Conservation (phyloP, 805 yeast species). For the Starmerella sp. region DNA sequence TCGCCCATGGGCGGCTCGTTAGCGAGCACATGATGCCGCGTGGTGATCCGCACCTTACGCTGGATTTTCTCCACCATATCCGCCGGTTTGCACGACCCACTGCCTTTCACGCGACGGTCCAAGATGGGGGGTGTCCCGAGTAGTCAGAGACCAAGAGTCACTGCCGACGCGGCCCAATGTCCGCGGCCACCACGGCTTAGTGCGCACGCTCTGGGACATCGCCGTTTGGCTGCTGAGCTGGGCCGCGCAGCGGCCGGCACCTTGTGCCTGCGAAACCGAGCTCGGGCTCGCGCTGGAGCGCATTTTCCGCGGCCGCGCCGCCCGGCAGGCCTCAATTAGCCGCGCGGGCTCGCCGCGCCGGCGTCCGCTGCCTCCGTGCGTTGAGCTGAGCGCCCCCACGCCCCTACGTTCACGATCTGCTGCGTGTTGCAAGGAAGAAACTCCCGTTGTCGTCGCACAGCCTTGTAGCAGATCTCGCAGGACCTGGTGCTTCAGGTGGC, state of each 20-base stretch:
- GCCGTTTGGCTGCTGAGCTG: too few relatives aligned
- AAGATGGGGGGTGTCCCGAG: neutral
- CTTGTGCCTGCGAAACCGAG: too few relatives aligned
- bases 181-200: neutral
- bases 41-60: constrained; percentile 78
- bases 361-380: too few relatives aligned
- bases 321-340: too few relatives aligned
- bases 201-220: too few relatives aligned
- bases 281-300: too few relatives aligned
- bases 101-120: constrained; percentile 1
- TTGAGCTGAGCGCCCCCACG: too few relatives aligned
- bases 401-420: too few relatives aligned
- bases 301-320: too few relatives aligned
- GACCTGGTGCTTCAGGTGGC: neutral
- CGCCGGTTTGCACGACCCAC: neutral
- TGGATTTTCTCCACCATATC: constrained; percentile 39
- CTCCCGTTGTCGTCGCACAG: neutral
- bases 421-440: neutral
- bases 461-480: neutral
- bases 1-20: constrained; percentile 79
- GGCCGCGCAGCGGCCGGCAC: too few relatives aligned
- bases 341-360: too few relatives aligned
- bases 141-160: neutral
- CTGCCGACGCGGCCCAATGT: neutral
- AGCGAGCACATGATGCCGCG: constrained; percentile 69